Base-by-base conservation (phyloP, 2,329 filamentous ascomycete genomes). In the Phyllosticta citrichinensis region DNA sequence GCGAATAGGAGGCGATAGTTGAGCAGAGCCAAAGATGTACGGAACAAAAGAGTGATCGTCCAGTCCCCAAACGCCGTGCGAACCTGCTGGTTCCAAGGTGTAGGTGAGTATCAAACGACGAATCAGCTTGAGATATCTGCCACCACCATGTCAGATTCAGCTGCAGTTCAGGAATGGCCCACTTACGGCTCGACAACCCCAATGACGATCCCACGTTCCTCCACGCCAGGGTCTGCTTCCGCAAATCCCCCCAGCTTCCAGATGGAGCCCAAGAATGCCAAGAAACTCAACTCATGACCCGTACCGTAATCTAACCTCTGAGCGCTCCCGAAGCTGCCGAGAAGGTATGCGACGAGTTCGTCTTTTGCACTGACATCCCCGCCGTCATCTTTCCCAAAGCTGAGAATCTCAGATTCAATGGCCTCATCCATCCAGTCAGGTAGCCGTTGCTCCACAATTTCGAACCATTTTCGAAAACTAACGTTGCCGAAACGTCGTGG, bases 41-140 rank as follows among this genome's bases (percentile, higher is more conserved):
- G 94, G 89, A 25, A 94, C 74, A 72, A 99, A 97, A 9, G 86
- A 92, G 75, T 99, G 93, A 73, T 99, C 94, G 71, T 99, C 94
- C n/a, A 99, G 81, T 20, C 94, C 94, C 94, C 94, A 99, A 20
- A 99, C 94, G 2, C 94, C 94, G 71, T 97, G 94, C 1, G 93
- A 96, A 2, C 94, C 94, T 5, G 94, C 94, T 3, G 94, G 94
- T 71, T 99, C 94, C 20, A 99, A 83, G 0, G 87, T 97, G 72
- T 97, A 99, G 2, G 87, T 93, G 57, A 90, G 79, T 67, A 99
- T 97, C 10, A 99, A 80, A 52, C 83, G 85, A 50, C 94, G 87
- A 54, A 96, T 80, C 1, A 97, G 86, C 33, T 79, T 77, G n/a
- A 96, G 78, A 69, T 96, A 96, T 51, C 88, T 91, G 68, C 17